A percentile compares a stretch with the other conserved stretches of the same genome.
These are phyloP conservation scores for Blastocladiella emersonii DNA, from an alignment of 371 early-diverging fungal species.

Conservation along the genomic window DNA sequence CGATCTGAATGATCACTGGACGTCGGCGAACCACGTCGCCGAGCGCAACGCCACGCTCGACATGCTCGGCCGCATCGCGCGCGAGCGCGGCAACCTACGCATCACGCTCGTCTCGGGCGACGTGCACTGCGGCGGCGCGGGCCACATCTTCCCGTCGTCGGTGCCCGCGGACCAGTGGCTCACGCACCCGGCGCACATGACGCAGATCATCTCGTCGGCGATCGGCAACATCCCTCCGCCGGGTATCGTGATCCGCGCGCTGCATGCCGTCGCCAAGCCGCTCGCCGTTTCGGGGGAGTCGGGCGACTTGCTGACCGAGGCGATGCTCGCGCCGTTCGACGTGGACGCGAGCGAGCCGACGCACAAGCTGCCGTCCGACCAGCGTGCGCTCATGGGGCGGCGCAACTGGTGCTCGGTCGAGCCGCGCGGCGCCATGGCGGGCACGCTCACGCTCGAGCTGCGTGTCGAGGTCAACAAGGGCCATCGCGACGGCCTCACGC, in stretches of 20 bases:
- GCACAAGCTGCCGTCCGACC: too few relatives aligned
- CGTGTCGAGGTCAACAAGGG: too few relatives aligned
- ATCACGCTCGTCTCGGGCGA: slow-evolving; percentile 74
- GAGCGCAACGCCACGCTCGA: slow-evolving; percentile 53
- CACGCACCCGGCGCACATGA: slow-evolving; percentile 45
- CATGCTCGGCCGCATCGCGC: slow-evolving; percentile 48
- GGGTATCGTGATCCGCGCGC: slow-evolving; percentile 17
- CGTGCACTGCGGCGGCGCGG: slow-evolving; percentile 72
- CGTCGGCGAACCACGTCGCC: slow-evolving; percentile 46
- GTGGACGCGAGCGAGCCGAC: too few relatives aligned
- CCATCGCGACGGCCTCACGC: too few relatives aligned
- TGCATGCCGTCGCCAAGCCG: slow-evolving; percentile 21
- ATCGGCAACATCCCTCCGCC: slow-evolving; percentile 39
- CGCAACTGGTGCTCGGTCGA: too few relatives aligned
- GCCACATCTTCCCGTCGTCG: slow-evolving; percentile 12
- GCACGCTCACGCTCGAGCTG: too few relatives aligned
- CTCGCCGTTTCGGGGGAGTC: too few relatives aligned
- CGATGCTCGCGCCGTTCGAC: too few relatives aligned
- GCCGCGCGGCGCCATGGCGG: too few relatives aligned
- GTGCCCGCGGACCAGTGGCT: not conserved
- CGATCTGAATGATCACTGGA: slow-evolving; percentile 71
- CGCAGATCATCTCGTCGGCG: slow-evolving; percentile 59
- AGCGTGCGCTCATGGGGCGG: too few relatives aligned
- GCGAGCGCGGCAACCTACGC: slow-evolving; percentile 36
- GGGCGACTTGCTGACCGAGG: too few relatives aligned